A percentile compares a stretch with the other conserved stretches of the same genome.
Conservation (phyloP, 306 rosid genomes). For the Acacia crassicarpa region DNA sequence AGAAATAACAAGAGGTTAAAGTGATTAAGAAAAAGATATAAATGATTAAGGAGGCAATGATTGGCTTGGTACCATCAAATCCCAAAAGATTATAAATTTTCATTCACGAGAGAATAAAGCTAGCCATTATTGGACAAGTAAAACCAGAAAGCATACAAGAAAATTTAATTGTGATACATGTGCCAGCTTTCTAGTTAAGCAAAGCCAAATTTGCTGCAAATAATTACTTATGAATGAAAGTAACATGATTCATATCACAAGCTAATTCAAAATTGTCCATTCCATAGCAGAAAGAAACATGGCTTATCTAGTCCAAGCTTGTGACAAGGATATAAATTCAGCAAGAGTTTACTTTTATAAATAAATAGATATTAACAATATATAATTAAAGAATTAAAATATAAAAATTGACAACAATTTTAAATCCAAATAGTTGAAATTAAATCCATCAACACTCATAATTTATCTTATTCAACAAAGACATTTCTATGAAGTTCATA, state of each 20-base stretch:
- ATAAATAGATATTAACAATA: too few relatives aligned
- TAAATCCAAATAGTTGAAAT: too few relatives aligned
- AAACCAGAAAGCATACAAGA: neutral
- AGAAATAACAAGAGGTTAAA: neutral
- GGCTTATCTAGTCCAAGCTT: constrained; percentile 8
- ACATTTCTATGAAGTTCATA: too few relatives aligned
- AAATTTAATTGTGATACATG: neutral
- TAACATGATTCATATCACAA: neutral
- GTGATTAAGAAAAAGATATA: neutral
- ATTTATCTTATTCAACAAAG: too few relatives aligned
- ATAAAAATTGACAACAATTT: too few relatives aligned
- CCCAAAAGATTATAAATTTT: neutral
- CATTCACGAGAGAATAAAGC: neutral
- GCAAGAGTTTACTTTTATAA: too few relatives aligned
- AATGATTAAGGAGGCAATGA: neutral
- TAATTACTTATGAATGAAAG: neutral
- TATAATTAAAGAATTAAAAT: too few relatives aligned
- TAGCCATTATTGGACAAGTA: neutral
- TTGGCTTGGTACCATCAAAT: neutral
- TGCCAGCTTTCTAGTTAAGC: neutral
- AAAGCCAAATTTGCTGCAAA: constrained; percentile 11
- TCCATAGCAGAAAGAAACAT: constrained; percentile 18
- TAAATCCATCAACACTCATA: too few relatives aligned
- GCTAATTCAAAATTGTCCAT: constrained; percentile 29
- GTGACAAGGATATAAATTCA: too few relatives aligned